A percentile compares a stretch with the other conserved stretches of the same genome.
phyloP scores from a whole-genome alignment of 1,284 basidiomycete species.

The Fistulinella staudtii region DNA sequence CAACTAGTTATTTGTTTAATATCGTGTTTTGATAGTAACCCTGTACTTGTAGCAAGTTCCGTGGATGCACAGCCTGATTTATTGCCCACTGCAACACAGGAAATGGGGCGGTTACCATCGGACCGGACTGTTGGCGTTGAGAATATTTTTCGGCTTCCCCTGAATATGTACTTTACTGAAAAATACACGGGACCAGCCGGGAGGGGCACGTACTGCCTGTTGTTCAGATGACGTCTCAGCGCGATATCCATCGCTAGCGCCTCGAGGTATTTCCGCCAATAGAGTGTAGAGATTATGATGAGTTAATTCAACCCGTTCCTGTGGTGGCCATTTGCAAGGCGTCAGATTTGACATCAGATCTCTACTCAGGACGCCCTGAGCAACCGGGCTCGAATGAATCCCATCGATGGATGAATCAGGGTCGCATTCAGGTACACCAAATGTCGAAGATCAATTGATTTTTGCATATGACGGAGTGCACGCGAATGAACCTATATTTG shows the following conservation, averaged over 20 bases:
- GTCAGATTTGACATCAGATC: constrained; percentile 24
- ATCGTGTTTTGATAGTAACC: constrained; percentile 8
- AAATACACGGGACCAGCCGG: constrained; percentile 4
- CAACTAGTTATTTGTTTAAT: constrained; percentile 24
- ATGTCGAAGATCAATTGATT: constrained; percentile 17
- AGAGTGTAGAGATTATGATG: constrained; percentile 7
- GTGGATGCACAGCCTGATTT: constrained; percentile 3
- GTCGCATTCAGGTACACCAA: constrained; percentile 24
- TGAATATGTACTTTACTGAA: constrained; percentile 12
- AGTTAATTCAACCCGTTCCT: constrained; percentile 21
- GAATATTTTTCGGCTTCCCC: constrained; percentile 9
- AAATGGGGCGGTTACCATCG: not conserved
- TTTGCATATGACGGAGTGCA: not conserved
- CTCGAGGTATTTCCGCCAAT: constrained; percentile 20
- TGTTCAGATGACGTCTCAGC: not conserved
- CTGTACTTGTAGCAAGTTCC: constrained; percentile 21
- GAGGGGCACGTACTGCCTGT: not conserved
- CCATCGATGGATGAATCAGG: constrained; percentile 26
- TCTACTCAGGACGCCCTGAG: constrained; percentile 16
- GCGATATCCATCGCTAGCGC: not conserved
- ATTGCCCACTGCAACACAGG: not conserved
- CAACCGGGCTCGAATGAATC: constrained; percentile 23
- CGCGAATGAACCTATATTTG: not conserved
- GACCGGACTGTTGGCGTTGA: constrained; percentile 1
- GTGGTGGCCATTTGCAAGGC: constrained; percentile 14